Evolutionary conservation across 2,329 filamentous ascomycete species (phyloP), one percentile per base, ranked within the genome.

Genomic region (Colletotrichum plurivorum): DNA sequence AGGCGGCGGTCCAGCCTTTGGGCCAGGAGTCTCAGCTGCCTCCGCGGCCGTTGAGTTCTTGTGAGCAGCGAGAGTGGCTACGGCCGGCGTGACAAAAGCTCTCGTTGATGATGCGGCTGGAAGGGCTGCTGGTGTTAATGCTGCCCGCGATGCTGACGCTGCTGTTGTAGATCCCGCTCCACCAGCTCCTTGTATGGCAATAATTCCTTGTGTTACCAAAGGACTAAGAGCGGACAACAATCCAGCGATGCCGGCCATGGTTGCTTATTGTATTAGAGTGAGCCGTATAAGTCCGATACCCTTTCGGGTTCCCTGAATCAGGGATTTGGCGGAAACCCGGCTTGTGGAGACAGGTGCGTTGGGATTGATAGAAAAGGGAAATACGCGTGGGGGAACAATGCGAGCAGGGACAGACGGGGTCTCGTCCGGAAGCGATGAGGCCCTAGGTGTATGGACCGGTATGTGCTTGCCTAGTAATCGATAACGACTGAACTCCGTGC

Each of bases 181-280:
- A 15, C 9, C 20, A 22, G 10, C 31, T 22, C 51, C 43, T 51
- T 52, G 53, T n/a, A 39, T 16, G n/a, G 18, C 36, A n/a, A 43
- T 12, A 22, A 66, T 13, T 18, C 41, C 43, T 41, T 63, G 51
- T 25, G 61, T 45, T 48, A 61, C 27, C 12, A 69, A 16, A 41
- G 62, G 49, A 48, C n/a, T 25, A 18, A 27, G 36, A 45, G 43
- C 62, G 45, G 55, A 56, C 12, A 52, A 16, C 2, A 66, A 13
- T 2, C 18, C 55, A 22, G 36, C 39, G 27, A 61, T n/a, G 22
- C 55, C 55, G n/a, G 55, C 51, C 66, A 69, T 69, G 15, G 8
- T 45, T 49, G 56, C 12, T 36, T 60, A 45, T 60, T 45, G 25
- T 36, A 45, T 39, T 41, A 8, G 45, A 16, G 18, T 8, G n/a